These are phyloP conservation scores for Aeschynomene evenia DNA, from an alignment of 306 rosid genomes.

Conservation along the genomic window DNA sequence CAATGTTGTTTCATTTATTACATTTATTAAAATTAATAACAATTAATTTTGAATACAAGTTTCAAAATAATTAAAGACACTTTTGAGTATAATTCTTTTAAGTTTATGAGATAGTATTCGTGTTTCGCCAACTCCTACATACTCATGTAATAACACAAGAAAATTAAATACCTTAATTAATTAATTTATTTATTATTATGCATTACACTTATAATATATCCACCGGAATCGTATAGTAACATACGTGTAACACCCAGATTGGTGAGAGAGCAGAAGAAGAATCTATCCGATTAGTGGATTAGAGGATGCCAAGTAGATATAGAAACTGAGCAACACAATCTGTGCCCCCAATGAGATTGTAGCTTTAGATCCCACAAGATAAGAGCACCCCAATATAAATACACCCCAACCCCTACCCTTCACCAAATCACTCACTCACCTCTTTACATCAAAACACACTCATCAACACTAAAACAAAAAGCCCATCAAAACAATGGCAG, in stretches of 20 bases:
- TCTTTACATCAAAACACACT: background rate
- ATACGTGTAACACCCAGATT: conserved; percentile 28
- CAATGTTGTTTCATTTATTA: too few relatives aligned
- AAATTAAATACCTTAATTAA: background rate
- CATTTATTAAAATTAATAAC: too few relatives aligned
- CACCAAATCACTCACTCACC: background rate
- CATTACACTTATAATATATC: too few relatives aligned
- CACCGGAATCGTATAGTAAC: background rate
- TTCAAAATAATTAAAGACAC: too few relatives aligned
- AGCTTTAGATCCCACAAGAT: conserved; percentile 29
- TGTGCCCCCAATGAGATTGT: conserved; percentile 20
- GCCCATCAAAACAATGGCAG: conserved; percentile 53
- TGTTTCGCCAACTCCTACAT: too few relatives aligned
- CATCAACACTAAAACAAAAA: background rate
- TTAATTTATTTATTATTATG: too few relatives aligned
- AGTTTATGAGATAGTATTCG: too few relatives aligned
- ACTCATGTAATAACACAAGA: background rate
- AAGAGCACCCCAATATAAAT: conserved; percentile 28
- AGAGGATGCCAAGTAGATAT: conserved; percentile 17
- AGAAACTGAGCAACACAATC: conserved; percentile 6
- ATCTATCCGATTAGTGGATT: conserved; percentile 32
- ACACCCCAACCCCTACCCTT: background rate
- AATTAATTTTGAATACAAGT: too few relatives aligned
- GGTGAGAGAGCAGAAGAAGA: background rate
- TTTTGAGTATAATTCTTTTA: too few relatives aligned